These are phyloP conservation scores for Pseudevernia furfuracea DNA, from an alignment of 495 filamentous ascomycete genomes.

Conservation along the genomic window DNA sequence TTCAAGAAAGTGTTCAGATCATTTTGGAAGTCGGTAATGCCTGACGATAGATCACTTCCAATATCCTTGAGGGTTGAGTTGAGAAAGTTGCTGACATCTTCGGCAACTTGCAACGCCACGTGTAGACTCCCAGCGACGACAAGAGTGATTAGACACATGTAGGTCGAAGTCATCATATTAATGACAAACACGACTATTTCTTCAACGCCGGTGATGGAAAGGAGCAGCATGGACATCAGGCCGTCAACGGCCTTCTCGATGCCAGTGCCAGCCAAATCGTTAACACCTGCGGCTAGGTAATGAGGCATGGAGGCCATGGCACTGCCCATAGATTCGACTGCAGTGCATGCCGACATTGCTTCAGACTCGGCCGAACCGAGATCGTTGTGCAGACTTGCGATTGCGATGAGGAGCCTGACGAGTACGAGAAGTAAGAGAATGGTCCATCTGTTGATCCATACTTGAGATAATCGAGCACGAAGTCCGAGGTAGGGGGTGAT, in stretches of 20 bases:
- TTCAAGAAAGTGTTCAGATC: constrained; percentile 57
- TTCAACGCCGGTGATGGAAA: constrained; percentile 77
- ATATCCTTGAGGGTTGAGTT: constrained; percentile 64
- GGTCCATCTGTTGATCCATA: constrained; percentile 97
- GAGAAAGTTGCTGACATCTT: constrained; percentile 63
- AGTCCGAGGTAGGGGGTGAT: constrained; percentile 92
- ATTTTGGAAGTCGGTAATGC: constrained; percentile 49
- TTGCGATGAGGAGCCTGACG: constrained; percentile 67
- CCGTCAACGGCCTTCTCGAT: constrained; percentile 71
- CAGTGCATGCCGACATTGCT: constrained; percentile 79
- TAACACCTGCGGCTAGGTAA: constrained; percentile 82
- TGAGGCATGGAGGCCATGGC: constrained; percentile 96
- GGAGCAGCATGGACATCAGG: constrained; percentile 62
- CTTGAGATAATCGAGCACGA: constrained; percentile 80
- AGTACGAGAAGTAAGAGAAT: constrained; percentile 80
- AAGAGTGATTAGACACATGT: constrained; percentile 76
- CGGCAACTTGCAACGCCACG: constrained; percentile 56
- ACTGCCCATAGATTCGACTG: constrained; percentile 90
- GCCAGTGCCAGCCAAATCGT: constrained; percentile 68
- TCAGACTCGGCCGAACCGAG: constrained; percentile 67
- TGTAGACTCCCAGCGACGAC: constrained; percentile 70
- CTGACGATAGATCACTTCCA: constrained; percentile 51
- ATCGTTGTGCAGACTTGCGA: constrained; percentile 59
- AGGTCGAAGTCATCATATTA: constrained; percentile 80
- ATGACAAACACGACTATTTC: constrained; percentile 83